A percentile compares a stretch with the other conserved stretches of the same genome.
Evolutionary conservation across 148 eudicot genomes (phyloP).

Genomic region (Camellia japonica): DNA sequence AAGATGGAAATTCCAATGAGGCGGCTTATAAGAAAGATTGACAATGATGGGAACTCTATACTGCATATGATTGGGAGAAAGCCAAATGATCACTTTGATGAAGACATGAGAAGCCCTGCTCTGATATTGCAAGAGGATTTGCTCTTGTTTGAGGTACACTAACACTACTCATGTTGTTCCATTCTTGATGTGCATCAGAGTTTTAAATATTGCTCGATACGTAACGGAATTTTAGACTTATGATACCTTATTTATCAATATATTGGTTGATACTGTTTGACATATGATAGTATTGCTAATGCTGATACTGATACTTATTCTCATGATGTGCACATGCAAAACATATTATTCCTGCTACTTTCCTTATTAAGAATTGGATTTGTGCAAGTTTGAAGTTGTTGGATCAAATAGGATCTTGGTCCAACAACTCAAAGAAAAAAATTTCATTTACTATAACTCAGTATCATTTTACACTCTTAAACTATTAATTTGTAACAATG

Average conservation of each 20-base stretch:
- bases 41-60: neutral
- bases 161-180: too few relatives aligned
- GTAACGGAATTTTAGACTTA: neutral
- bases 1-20: constrained; percentile 1
- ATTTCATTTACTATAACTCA: too few relatives aligned
- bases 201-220: neutral
- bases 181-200: too few relatives aligned
- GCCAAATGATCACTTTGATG: neutral
- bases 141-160: constrained; percentile 5
- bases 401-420: neutral
- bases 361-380: too few relatives aligned
- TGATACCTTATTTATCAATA: too few relatives aligned
- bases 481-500: too few relatives aligned
- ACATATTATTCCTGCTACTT: too few relatives aligned
- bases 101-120: neutral
- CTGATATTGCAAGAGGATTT: neutral
- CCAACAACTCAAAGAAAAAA: neutral
- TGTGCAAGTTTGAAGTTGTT: neutral
- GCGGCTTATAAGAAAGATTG: neutral
- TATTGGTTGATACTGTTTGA: too few relatives aligned
- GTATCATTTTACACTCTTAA: too few relatives aligned
- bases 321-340: neutral
- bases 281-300: too few relatives aligned
- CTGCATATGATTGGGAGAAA: neutral
- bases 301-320: too few relatives aligned